Percentiles rank a stretch among this genome's conserved stretches.
Conservation (phyloP, 129 eudicot genomes). For the Centella asiatica region DNA sequence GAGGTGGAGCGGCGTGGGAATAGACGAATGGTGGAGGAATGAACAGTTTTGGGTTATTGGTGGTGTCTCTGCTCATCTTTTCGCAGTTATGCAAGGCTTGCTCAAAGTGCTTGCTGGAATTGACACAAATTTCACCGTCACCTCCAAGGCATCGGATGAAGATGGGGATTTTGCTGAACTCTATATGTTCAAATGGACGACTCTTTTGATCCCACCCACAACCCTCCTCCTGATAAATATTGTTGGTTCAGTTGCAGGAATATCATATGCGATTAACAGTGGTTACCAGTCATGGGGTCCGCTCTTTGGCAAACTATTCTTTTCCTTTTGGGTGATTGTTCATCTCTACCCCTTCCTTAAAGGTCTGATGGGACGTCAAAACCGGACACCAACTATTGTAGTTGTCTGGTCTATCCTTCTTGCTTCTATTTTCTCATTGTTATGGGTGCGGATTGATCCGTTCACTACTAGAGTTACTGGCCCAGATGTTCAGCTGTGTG, state of each 20-base stretch:
- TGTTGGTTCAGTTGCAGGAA: constrained; percentile 36
- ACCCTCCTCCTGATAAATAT: constrained; percentile 31
- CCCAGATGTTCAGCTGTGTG: constrained; percentile 31
- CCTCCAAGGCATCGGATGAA: constrained; percentile 38
- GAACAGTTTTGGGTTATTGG: constrained; percentile 48
- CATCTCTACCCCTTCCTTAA: constrained; percentile 40
- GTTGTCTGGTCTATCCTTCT: constrained; percentile 38
- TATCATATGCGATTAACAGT: constrained; percentile 35
- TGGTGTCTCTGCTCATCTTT: constrained; percentile 38
- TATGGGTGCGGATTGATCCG: constrained; percentile 40
- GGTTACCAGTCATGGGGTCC: constrained; percentile 46
- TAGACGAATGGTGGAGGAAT: constrained; percentile 45
- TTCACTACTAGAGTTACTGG: constrained; percentile 34
- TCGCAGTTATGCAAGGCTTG: constrained; percentile 37
- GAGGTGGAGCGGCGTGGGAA: constrained; percentile 49
- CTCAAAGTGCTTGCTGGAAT: constrained; percentile 40
- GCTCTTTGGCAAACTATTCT: constrained; percentile 37
- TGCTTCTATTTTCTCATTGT: constrained; percentile 35
- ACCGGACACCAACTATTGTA: constrained; percentile 35
- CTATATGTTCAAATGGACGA: constrained; percentile 37
- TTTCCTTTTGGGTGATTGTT: constrained; percentile 41
- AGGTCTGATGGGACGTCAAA: constrained; percentile 38
- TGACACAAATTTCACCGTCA: constrained; percentile 38
- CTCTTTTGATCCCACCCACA: constrained; percentile 29
- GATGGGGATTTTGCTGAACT: constrained; percentile 38